These are phyloP conservation scores for Leishmania tropica DNA, from an alignment of 208 protist species.

Conservation along the genomic window DNA sequence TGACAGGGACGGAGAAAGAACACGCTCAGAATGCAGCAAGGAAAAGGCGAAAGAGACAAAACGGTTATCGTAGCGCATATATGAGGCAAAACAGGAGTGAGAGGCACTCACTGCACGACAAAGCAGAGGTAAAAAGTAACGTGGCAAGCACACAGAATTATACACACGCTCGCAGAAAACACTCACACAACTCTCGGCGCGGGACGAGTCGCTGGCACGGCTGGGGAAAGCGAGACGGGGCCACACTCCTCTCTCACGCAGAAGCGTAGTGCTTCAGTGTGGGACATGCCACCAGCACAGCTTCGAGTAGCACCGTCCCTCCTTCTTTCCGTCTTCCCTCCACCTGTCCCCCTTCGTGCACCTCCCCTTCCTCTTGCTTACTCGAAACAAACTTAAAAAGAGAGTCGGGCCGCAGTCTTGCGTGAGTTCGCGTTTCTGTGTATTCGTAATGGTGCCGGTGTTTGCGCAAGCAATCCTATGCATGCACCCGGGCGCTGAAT, in stretches of 20 bases:
- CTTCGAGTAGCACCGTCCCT: background rate
- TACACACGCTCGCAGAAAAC: conserved; percentile 3
- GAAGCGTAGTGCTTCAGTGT: background rate
- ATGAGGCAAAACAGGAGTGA: background rate
- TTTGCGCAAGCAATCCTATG: background rate
- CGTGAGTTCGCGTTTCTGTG: background rate
- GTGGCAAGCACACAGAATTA: background rate
- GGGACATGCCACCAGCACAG: background rate
- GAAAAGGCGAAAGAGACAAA: background rate
- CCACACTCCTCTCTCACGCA: background rate
- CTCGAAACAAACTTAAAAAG: background rate
- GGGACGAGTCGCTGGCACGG: background rate
- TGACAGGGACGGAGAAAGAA: background rate
- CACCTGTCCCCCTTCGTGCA: background rate
- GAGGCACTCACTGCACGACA: too few relatives aligned
- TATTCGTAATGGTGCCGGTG: background rate
- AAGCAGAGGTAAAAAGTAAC: too few relatives aligned
- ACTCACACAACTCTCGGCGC: background rate
- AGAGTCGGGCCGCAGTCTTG: background rate
- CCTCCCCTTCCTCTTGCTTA: background rate
- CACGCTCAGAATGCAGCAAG: background rate
- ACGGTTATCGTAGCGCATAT: background rate
- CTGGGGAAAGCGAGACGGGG: background rate
- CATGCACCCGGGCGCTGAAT: background rate
- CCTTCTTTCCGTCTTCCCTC: background rate